Base-by-base conservation (phyloP, 306 rosid genomes). In the Prunus campanulata region DNA sequence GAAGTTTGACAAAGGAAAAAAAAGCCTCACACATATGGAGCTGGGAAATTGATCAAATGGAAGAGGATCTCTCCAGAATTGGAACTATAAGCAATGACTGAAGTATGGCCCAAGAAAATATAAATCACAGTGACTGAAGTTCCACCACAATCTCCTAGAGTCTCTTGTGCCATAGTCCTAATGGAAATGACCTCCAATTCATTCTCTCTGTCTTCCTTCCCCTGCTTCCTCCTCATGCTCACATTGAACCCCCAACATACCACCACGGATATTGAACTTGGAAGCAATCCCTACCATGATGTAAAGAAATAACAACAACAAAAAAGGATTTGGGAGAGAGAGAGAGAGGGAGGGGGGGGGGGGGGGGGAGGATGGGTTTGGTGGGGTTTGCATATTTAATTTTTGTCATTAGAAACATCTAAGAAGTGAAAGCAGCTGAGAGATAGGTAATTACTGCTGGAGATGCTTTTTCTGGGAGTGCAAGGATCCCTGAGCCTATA, bases 151-250 rank as follows among this genome's bases (percentile, higher is more conserved):
- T 86, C 85, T 25, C 97, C 97, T 51, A 89, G 83, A 55, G 91
- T 87, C 81, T 88, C 97, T 80, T 89, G 91, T 44, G 93, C 95
- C 97, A 91, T 91, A 27, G 93, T 91, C 68, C 88, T 88, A 10
- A 89, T 75, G 16, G 94, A 91, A 83, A 91, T 82, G 20, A 86
- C 84, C 79, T 86, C 90, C 77, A 89, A 70, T 4, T 85, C 91
- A 68, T 76, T 81, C 42, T 57, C 80, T 59, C 56, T 77, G 71
- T 72, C 81, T 70, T 71, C 68, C 60, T 64, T 77, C 68, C 69
- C 65, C 72, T 64, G 86, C 83, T 75, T 81, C 68, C 83, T 85
- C 87, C 88, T 54, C 71, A 91, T 50, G 70, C 78, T 83, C 70
- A 91, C 94, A 74, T 90, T 89, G 71, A 89, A 89, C 22, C 75